Conservation (phyloP, 2,329 filamentous ascomycete species). For the Penicillium corylophilum region DNA sequence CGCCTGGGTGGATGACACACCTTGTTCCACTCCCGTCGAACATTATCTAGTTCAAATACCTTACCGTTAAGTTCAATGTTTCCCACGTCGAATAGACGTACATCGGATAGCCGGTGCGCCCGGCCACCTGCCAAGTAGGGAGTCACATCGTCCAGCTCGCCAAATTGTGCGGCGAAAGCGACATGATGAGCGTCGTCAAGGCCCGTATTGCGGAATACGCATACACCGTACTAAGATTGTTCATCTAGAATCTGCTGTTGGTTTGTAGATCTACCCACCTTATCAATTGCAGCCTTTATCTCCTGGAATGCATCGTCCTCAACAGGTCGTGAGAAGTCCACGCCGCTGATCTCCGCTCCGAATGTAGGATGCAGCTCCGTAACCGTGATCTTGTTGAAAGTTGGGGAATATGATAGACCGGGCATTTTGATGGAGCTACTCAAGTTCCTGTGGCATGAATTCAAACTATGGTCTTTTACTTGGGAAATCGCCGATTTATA, state of each 20-base stretch:
- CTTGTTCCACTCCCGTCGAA: constrained; percentile 44
- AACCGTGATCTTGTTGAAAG: constrained; percentile 31
- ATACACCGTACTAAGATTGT: constrained; percentile 50
- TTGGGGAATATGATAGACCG: constrained; percentile 18
- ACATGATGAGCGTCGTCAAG: constrained; percentile 55
- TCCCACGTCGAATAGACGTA: constrained; percentile 58
- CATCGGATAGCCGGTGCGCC: constrained; percentile 48
- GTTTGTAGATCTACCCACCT: constrained; percentile 26
- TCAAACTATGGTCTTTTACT: neutral
- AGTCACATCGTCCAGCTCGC: constrained; percentile 56
- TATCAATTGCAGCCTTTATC: constrained; percentile 35
- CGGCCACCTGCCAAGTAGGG: constrained; percentile 50
- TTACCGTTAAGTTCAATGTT: constrained; percentile 54
- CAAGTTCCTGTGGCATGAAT: neutral
- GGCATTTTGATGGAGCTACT: constrained; percentile 38
- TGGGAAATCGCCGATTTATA: neutral
- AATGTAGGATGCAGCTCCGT: constrained; percentile 39
- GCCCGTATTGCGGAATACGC: constrained; percentile 52
- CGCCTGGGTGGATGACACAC: constrained; percentile 21
- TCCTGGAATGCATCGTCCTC: constrained; percentile 36
- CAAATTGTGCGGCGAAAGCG: constrained; percentile 51
- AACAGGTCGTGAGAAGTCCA: constrained; percentile 38
- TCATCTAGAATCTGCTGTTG: neutral
- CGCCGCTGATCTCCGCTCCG: constrained; percentile 38
- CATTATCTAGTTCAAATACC: constrained; percentile 43